Base-by-base conservation (phyloP, 352 stramenopile species). In the Globisporangium carolinianum region DNA sequence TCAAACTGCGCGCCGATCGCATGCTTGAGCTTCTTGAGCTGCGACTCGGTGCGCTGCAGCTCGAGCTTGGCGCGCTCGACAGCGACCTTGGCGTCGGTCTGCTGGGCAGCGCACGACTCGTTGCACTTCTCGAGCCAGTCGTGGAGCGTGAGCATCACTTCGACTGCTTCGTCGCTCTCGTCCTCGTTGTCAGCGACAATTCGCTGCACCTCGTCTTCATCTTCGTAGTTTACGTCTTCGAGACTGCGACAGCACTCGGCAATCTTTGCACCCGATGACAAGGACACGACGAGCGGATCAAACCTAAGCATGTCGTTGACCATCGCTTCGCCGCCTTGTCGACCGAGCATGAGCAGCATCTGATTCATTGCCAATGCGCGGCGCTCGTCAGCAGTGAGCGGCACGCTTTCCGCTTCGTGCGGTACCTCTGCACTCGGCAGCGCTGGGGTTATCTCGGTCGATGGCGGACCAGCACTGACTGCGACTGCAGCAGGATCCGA, bases 1-100 rank as follows among this genome's bases (percentile, higher is more conserved):
- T 89, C 71, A 51, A 85, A 89, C 52, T 89, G 72, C 8, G 72
- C 67, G 7, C 66, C 68, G n/a, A 89, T 86, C 15, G 74, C 76
- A 4, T 64, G 59, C 32, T 77, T 72, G 36, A 87, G 57, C 52
- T 85, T 85, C 61, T 75, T 75, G 6, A 89, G 65, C 55, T 89
- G 76, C 14, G 51, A 67, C 55, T 89, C 76, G 0, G 79, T 86
- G 51, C 68, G 74, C 32, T 83, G 42, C 7, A 89, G 53, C 46
- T 89, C 79, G 3, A 63, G 67, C 18, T 63, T 57, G 0, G 79
- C 79, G 32, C 73, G 78, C 0, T 64, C 68, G 1, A 75, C 76
- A 1, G 73, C 62, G 6, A 75, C 60, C 0, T 65, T 55, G 6
- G 71, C 68, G 47, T 78, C 72, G 1, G 57, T 66, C 18, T 83